phyloP scores from a whole-genome alignment of 257 asterid species.

The Salvia splendens region DNA sequence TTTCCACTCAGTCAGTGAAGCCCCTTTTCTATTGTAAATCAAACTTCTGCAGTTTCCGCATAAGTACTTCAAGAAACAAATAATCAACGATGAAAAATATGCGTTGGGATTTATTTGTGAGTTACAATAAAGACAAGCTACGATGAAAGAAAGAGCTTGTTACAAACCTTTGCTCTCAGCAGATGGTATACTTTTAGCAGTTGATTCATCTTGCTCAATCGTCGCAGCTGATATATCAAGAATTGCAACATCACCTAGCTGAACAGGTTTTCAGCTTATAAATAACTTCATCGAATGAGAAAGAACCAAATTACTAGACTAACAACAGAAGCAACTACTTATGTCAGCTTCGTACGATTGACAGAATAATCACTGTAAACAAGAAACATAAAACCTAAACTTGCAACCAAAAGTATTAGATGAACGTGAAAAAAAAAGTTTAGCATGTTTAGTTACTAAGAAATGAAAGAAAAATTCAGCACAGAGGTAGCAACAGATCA shows the following conservation, averaged over 20 bases:
- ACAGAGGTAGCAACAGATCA: conserved; percentile 1
- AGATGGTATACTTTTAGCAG: conserved; percentile 71
- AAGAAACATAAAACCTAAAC: background rate
- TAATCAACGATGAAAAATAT: background rate
- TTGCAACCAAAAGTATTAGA: conserved; percentile 3
- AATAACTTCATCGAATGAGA: conserved; percentile 15
- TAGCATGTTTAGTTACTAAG: background rate
- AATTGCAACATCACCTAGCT: conserved; percentile 93
- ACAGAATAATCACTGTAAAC: conserved; percentile 1
- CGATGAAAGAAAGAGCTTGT: conserved; percentile 2
- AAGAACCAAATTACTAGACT: background rate
- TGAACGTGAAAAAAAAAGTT: background rate
- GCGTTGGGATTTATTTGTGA: background rate
- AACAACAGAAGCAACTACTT: conserved; percentile 8
- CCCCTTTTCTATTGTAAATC: background rate
- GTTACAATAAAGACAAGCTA: conserved; percentile 18
- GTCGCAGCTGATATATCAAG: conserved; percentile 88
- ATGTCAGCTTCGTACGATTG: conserved; percentile 2
- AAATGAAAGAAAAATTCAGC: background rate
- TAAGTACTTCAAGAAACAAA: background rate
- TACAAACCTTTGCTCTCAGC: conserved; percentile 92
- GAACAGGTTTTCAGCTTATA: conserved; percentile 33
- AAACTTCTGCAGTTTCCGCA: background rate
- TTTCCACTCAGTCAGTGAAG: background rate
- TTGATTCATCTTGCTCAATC: conserved; percentile 71